Evolutionary conservation across 495 filamentous ascomycete genomes (phyloP), one percentile per base, ranked within the genome.

Genomic region (Paragyromitra xinjiangensis): DNA sequence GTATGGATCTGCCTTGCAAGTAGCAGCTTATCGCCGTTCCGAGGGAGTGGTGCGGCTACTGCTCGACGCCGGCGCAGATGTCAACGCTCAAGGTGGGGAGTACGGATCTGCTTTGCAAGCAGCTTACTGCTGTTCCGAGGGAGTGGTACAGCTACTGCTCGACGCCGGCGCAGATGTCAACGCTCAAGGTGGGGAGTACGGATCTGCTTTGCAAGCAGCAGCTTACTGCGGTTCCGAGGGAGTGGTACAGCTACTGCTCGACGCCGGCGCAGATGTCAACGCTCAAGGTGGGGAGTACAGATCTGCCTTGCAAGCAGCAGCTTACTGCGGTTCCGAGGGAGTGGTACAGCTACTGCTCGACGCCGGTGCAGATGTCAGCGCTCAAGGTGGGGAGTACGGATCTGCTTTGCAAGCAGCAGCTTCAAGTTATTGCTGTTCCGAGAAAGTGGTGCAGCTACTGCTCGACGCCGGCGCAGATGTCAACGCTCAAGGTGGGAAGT

Each of bases 161-260:
- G 26, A 40, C 5, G 29, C 64, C 14, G 29, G 45, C 3, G 64
- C 44, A n/a, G 22, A 66, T 39, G 7, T 29, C 29, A 39, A 66
- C 3, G 1, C 1, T 8, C 61, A 14, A 6, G 8, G 37, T 0
- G 37, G 37, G 2, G 0, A n/a, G 12, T 26, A 12, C 14, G 37
- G 37, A 24, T 26, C n/a, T 44, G 50, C 6, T 6, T 24, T 53
- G n/a, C 50, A 53, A 22, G n/a, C 50, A 2, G 6, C 50, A 53
- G n/a, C 50, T 1, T 7, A 3, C 5, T 0, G 1, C 12, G 0
- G 2, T 6, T 22, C 3, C 0, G 0, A 34, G 29, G 0, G 3
- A 3, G 29, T 3, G 4, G 29, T 3, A 0, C 1, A 34, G 29
- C 0, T 34, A 3, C 29, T 34, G 3, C 29, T 34, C 29, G 3